Conservation (phyloP, 1,284 basidiomycete species). For the Cerrena zonata region DNA sequence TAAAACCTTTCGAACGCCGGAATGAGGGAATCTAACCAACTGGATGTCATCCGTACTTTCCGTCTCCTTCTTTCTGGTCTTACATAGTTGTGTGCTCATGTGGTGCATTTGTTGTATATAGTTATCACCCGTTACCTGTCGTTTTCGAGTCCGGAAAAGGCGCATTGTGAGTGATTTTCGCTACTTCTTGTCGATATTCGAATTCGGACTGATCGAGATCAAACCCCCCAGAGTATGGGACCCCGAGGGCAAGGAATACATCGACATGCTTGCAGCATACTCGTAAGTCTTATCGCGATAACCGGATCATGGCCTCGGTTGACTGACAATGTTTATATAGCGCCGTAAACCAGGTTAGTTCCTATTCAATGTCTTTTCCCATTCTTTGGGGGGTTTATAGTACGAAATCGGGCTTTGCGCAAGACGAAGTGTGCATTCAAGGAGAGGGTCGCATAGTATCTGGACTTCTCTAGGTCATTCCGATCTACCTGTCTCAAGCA, state of each 20-base stretch:
- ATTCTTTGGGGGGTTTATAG: too few species aligned
- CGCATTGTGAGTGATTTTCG: conserved; percentile 65
- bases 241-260: conserved; percentile 88
- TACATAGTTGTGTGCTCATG: conserved; percentile 14
- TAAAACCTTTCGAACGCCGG: conserved; percentile 4
- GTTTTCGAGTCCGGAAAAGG: conserved; percentile 90
- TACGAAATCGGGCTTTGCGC: too few species aligned
- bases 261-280: conserved; percentile 96
- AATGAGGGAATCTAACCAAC: conserved; percentile 1
- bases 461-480: too few species aligned
- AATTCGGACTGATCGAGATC: conserved; percentile 15
- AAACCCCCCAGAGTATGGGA: conserved; percentile 77
- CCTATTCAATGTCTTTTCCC: too few species aligned
- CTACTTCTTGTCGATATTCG: conserved; percentile 19
- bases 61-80: conserved; percentile 17
- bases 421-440: too few species aligned
- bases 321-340: conserved; percentile 31
- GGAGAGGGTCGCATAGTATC: too few species aligned
- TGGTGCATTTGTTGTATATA: conserved; percentile 42
- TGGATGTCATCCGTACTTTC: neutral
- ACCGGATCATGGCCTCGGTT: too few species aligned
- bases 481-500: too few species aligned
- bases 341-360: conserved; percentile 77
- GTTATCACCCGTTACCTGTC: conserved; percentile 93
- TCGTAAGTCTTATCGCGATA: conserved; percentile 68